phyloP scores from a whole-genome alignment of 768 basidiomycete species.

The Tulasnella sp. region DNA sequence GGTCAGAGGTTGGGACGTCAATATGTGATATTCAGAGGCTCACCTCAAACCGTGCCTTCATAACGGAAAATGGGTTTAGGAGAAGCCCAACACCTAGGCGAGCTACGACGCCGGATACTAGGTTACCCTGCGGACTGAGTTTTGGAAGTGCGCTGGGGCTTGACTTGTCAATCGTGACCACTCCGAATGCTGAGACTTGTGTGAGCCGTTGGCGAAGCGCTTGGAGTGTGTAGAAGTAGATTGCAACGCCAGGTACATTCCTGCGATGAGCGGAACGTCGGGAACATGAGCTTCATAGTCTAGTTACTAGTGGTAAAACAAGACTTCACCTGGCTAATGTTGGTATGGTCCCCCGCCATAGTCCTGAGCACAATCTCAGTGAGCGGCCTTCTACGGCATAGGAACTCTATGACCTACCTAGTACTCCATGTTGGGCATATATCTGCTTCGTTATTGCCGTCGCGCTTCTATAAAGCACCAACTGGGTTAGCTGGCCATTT shows the following conservation, averaged over 20 bases:
- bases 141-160: conserved; percentile 34
- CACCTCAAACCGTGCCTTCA: conserved; percentile 90
- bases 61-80: conserved; percentile 80
- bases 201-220: conserved; percentile 73
- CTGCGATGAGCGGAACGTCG: conserved; percentile 32
- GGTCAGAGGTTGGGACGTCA: conserved; percentile 26
- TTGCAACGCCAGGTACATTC: conserved; percentile 85
- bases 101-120: conserved; percentile 74
- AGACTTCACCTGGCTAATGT: conserved; percentile 52
- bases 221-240: conserved; percentile 83
- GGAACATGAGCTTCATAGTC: conserved; percentile 21
- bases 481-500: too few relatives aligned
- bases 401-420: too few relatives aligned
- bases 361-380: conserved; percentile 35
- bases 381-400: too few relatives aligned
- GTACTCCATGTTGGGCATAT: conserved; percentile 48
- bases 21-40: too few relatives aligned
- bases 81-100: conserved; percentile 73
- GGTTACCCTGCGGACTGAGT: conserved; percentile 66
- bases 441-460: conserved; percentile 49
- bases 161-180: conserved; percentile 19
- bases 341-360: conserved; percentile 84
- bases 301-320: background rate
- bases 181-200: conserved; percentile 57
- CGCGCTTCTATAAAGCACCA: background rate